Percentiles rank a stretch among this genome's conserved stretches.
Evolutionary conservation across 495 filamentous ascomycete species (phyloP).

Genomic region (Apodospora peruviana): DNA sequence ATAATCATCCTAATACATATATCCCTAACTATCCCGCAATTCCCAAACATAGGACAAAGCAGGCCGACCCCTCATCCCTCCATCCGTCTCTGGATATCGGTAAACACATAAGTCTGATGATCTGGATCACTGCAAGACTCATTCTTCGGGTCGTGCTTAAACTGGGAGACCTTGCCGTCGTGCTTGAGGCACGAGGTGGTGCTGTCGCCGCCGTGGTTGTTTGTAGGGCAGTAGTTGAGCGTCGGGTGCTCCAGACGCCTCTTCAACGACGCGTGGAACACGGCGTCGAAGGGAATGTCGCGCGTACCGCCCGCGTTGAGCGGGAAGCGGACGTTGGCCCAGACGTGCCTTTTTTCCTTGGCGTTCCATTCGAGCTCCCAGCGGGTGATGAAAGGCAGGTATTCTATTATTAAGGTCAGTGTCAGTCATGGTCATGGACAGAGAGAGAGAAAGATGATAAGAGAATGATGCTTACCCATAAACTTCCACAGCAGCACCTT

Average conservation of each 20-base stretch:
- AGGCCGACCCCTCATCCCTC: no score
- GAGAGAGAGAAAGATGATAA: neutral
- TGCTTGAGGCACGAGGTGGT: slow-evolving; percentile 8
- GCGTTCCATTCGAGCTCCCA: slow-evolving; percentile 8
- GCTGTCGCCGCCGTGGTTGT: slow-evolving; percentile 12
- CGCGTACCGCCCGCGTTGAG: slow-evolving; percentile 8
- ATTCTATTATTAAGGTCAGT: slow-evolving; percentile 6
- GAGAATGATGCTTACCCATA: slow-evolving; percentile 1
- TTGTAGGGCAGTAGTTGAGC: slow-evolving; percentile 3
- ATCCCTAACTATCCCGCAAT: no score
- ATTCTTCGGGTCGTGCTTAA: neutral
- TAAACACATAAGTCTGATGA: slow-evolving; percentile 7
- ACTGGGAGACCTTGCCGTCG: neutral
- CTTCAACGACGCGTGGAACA: slow-evolving; percentile 10
- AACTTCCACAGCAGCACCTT: slow-evolving; percentile 12
- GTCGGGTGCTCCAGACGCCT: slow-evolving; percentile 3
- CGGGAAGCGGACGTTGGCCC: slow-evolving; percentile 10
- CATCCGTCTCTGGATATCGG: no score
- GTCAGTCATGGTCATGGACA: neutral
- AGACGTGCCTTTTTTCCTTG: slow-evolving; percentile 5
- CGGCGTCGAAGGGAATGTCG: slow-evolving; percentile 10
- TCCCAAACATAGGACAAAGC: no score
- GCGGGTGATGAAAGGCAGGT: slow-evolving; percentile 9
- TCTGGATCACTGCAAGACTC: neutral
- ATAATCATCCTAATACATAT: no score